Base-by-base conservation (phyloP, 257 asterid genomes). In the Hygrophila difformis region DNA sequence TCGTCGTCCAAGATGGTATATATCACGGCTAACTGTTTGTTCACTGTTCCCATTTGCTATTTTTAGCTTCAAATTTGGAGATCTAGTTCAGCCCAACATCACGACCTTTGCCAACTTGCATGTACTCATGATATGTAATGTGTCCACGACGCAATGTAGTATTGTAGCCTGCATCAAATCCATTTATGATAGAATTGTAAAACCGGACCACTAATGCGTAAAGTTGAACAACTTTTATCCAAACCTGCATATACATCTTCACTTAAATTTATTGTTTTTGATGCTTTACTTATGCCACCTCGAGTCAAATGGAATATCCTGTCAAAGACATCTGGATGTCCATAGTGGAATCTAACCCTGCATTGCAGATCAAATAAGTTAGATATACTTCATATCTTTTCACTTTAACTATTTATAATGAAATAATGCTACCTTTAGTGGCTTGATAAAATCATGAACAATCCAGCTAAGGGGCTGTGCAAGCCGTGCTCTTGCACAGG, bases 261-360 rank as follows among this genome's bases (percentile, higher is more conserved):
- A n/a, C 96, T 89, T 63, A 89, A 66, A 57, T 89, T 89, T 51
- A 89, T 76, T 35, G 94, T 82, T 68, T 74, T 85, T 39, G 98
- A 89, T 50, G 98, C 96, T 74, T 89, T 89, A 78, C 98, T 89
- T 54, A 89, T 82, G 69, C 98, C 98, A 17, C 98, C 98, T 73
- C 96, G 73, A 18, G 96, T 89, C 66, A 89, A 59, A 66, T 85
- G 98, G 65, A 89, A 89, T 54, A 85, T 71, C 57, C 98, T 63
- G 59, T 85, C 98, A 52, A 89, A 89, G 45, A 89, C 53, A 79
- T 89, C 98, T 17, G 98, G 96, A 61, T 85, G 98, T n/a, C 98
- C 96, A 26, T 89, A 89, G 52, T 89, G 98, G 71, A 89, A 89
- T 57, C 98, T 68, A 4, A 89, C 98, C 86, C 98, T 89, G 92